Base-by-base conservation (phyloP, 495 filamentous ascomycete genomes). In the Trypethelium eluteriae region DNA sequence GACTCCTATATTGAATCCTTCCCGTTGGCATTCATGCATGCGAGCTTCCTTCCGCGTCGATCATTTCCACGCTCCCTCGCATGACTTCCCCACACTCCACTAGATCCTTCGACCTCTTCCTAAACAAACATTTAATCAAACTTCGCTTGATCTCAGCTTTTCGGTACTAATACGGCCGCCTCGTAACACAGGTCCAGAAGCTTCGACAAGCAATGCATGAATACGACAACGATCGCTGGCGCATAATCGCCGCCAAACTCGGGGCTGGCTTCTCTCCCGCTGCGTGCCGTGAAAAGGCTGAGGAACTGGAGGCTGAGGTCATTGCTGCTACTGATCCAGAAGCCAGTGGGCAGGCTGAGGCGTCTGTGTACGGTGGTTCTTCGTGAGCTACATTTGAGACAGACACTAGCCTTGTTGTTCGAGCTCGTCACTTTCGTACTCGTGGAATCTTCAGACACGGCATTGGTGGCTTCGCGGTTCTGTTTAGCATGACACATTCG, bases 201-300 rank as follows among this genome's bases (percentile, higher is more conserved):
- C 86, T 96, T 68, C 86, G 85, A 50, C 86, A 82, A 57, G 92
- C 92, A 18, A 84, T 95, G 69, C 83, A 89, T 72, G 90, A 94
- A 70, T 96, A 96, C 78, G 90, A 96, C 72, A 86, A 89, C 75
- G 91, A 96, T 73, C 88, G 89, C 69, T 96, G 92, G 92, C 85
- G 89, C 63, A 87, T 92, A 72, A 85, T 96, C 62, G 86, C 92
- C 70, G 87, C 86, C 71, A 96, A 95, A 76, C 86, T 96, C 70
- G 92, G 92, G 41, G 86, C 83, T 65, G 90, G 92, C 14, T 92
- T 93, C 72, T 92, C 90, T 10, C 88, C 92, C 11, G 84, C 84
- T 44, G 91, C 91, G 18, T 96, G 92, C 79, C 87, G 86, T 72
- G 89, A 93, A 72, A 89, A 90, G 74, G 90, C 90, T 53, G 75